Conservation (phyloP, 2,329 filamentous ascomycete species). For the Colletotrichum sp. region DNA sequence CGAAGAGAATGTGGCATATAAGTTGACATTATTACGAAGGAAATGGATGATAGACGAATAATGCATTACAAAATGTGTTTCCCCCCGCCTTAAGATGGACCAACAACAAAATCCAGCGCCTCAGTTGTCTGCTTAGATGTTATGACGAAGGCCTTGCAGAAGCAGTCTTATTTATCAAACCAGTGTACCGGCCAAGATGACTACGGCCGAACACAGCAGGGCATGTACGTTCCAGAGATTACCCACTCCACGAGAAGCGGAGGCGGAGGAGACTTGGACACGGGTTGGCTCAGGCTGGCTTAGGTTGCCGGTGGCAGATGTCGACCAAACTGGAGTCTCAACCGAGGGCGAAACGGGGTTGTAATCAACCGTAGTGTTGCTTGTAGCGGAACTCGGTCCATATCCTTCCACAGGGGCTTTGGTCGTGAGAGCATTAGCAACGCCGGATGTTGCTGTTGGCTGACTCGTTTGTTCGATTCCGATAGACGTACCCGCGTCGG, state of each 20-base stretch:
- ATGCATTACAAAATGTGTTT: not conserved
- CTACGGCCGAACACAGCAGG: accelerated
- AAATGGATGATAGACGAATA: not conserved
- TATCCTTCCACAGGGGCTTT: accelerated
- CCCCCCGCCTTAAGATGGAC: not conserved
- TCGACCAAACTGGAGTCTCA: not conserved
- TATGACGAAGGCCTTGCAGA: not conserved
- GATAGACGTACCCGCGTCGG: not conserved
- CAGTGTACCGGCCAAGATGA: not conserved
- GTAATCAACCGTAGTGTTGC: not conserved
- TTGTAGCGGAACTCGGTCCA: accelerated
- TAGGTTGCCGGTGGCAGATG: not conserved
- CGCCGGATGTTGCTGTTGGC: not conserved
- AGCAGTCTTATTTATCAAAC: not conserved
- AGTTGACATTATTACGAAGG: not conserved
- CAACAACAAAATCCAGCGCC: accelerated
- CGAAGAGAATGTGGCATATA: not conserved
- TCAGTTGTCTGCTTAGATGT: accelerated
- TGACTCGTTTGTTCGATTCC: not conserved
- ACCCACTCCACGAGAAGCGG: accelerated
- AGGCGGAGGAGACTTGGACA: not conserved
- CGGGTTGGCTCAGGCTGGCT: not conserved
- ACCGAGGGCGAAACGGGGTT: accelerated
- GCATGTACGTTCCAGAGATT: not conserved
- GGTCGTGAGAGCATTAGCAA: not conserved